Conservation (phyloP, 2,329 filamentous ascomycete species). For the Aspergillus quadricinctus region DNA sequence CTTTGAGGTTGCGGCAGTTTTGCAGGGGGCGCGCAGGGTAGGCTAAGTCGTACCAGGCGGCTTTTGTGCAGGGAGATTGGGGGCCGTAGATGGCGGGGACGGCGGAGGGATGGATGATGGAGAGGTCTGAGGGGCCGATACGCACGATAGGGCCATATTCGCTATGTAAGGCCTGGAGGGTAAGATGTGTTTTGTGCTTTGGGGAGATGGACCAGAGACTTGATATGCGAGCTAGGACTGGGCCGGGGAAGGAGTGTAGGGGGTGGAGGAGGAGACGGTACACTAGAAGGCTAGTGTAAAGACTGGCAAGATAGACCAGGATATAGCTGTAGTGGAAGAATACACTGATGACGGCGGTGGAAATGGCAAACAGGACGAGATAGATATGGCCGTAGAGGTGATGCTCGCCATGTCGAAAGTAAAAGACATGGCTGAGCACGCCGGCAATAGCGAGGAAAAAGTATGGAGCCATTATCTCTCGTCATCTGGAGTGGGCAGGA, state of each 20-base stretch:
- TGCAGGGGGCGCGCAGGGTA: slow-evolving; percentile 36
- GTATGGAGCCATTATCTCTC: not conserved
- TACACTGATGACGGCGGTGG: not conserved
- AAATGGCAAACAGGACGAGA: not conserved
- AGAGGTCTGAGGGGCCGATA: slow-evolving; percentile 33
- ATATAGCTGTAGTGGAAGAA: not conserved
- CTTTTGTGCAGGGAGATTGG: slow-evolving; percentile 38
- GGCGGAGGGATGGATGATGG: slow-evolving; percentile 33
- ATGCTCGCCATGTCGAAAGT: slow-evolving; percentile 18
- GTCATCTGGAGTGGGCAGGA: not conserved
- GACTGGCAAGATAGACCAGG: slow-evolving; percentile 1
- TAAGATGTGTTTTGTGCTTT: not conserved
- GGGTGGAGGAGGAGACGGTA: slow-evolving; percentile 13
- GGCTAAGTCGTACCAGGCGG: slow-evolving; percentile 38
- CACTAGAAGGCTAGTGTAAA: slow-evolving; percentile 7
- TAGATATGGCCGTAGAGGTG: slow-evolving; percentile 14
- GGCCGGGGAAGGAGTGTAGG: slow-evolving; percentile 15
- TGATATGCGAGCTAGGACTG: slow-evolving; percentile 28
- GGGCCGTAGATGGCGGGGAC: slow-evolving; percentile 36
- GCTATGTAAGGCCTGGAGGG: slow-evolving; percentile 27
- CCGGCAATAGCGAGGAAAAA: slow-evolving; percentile 5
- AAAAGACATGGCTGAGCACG: slow-evolving; percentile 8
- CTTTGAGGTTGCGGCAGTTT: slow-evolving; percentile 30
- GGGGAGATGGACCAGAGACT: slow-evolving; percentile 19
- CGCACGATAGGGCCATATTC: slow-evolving; percentile 35